phyloP scores from a whole-genome alignment of 1,284 basidiomycete species.

The Thecaphora thlaspeos region DNA sequence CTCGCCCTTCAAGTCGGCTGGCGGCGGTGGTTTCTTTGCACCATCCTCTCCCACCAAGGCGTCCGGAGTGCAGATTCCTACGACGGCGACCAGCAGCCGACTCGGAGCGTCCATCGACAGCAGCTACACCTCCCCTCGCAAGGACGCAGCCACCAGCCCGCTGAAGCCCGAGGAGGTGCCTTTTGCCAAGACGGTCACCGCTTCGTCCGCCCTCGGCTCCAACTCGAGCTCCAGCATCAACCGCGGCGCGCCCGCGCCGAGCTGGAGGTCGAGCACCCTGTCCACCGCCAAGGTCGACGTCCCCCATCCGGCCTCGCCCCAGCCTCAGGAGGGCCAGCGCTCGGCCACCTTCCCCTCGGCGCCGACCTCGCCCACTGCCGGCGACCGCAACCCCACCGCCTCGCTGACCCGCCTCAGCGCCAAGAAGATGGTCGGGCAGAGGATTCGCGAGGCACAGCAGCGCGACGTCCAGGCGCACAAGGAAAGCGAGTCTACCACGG shows the following conservation, averaged over 20 bases:
- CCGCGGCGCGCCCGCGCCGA: too few species aligned
- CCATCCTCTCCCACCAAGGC: conserved; percentile 17
- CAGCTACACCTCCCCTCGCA: conserved; percentile 10
- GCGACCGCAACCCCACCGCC: conserved; percentile 37
- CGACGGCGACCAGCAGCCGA: too few species aligned
- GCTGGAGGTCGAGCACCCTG: too few species aligned
- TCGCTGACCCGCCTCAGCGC: conserved; percentile 43
- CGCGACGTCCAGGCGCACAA: conserved; percentile 27
- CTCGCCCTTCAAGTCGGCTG: too few species aligned
- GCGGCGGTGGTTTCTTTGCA: conserved; percentile 9
- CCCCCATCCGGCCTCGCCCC: not conserved
- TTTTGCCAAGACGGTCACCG: conserved; percentile 1
- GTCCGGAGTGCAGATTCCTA: conserved; percentile 5
- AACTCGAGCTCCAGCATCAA: too few species aligned
- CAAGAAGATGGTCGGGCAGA: conserved; percentile 47
- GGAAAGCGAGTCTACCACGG: conserved; percentile 21
- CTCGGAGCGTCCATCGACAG: too few species aligned
- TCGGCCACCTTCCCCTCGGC: not conserved
- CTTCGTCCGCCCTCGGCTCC: not conserved
- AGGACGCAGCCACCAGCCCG: conserved; percentile 38
- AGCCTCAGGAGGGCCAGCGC: not conserved
- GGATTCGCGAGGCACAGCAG: conserved; percentile 46
- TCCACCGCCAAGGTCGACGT: too few species aligned
- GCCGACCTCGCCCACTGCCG: not conserved
- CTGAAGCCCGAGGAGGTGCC: conserved; percentile 30